Conservation (phyloP, 2,329 filamentous ascomycete species). For the Clarireedia monteithiana region DNA sequence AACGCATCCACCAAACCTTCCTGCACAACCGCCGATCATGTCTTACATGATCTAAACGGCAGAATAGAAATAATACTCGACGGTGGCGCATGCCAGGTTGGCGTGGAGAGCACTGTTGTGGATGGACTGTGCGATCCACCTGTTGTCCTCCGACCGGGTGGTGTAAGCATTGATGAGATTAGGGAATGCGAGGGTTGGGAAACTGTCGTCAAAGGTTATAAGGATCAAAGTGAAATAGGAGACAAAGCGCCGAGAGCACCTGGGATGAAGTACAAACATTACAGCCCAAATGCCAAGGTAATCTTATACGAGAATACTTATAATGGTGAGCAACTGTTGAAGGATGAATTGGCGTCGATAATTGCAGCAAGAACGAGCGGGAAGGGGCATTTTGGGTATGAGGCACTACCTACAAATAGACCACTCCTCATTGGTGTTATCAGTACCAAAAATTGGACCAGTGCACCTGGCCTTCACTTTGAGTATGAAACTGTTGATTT, state of each 20-base stretch:
- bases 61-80: conserved; percentile 83
- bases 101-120: conserved; percentile 94
- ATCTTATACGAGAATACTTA: conserved; percentile 64
- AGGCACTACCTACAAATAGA: not conserved
- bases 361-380: conserved; percentile 8
- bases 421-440: conserved; percentile 31
- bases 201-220: conserved; percentile 67
- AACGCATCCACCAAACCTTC: conserved; percentile 92
- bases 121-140: conserved; percentile 81
- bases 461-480: not conserved
- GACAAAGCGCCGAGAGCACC: conserved; percentile 70
- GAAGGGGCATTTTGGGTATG: conserved; percentile 9
- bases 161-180: conserved; percentile 75
- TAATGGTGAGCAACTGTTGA: not conserved
- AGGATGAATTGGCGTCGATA: conserved; percentile 2
- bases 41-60: conserved; percentile 74
- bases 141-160: conserved; percentile 76
- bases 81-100: conserved; percentile 77
- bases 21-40: conserved; percentile 84
- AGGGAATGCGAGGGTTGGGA: conserved; percentile 73
- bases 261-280: conserved; percentile 99
- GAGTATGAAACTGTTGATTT: not conserved
- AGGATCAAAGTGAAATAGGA: conserved; percentile 62
- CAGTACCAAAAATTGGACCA: conserved; percentile 3
- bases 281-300: conserved; percentile 83